Conservation (phyloP, 2,329 filamentous ascomycete species). For the Pseudocercospora crystallina region DNA sequence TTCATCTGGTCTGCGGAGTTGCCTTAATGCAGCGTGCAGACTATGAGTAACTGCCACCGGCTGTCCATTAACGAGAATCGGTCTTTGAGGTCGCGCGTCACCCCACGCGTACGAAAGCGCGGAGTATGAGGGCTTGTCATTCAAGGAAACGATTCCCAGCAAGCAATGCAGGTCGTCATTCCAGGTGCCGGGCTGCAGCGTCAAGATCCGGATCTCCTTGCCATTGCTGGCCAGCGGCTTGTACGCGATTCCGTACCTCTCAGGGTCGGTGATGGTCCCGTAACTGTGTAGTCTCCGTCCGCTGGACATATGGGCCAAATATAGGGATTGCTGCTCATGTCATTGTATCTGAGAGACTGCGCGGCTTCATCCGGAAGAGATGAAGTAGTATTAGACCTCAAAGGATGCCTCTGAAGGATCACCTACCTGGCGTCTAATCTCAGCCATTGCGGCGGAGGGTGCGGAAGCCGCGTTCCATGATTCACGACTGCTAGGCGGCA, state of each 20-base stretch:
- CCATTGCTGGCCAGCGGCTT: not conserved
- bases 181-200: not conserved
- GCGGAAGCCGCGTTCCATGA: no score
- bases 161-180: not conserved
- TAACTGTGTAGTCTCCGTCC: no score
- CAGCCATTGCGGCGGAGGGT: no score
- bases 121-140: not conserved
- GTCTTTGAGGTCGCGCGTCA: not conserved
- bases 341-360: no score
- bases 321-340: no score
- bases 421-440: no score
- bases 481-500: no score
- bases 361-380: no score
- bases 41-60: not conserved
- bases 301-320: no score
- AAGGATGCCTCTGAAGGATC: no score
- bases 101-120: constrained; percentile 14
- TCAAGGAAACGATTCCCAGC: not conserved
- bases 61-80: not conserved
- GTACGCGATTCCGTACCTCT: not conserved
- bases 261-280: no score
- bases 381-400: no score
- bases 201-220: not conserved
- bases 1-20: not conserved
- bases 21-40: not conserved